Conservation (phyloP, 441 rosid genomes). For the Capsella rubella region DNA sequence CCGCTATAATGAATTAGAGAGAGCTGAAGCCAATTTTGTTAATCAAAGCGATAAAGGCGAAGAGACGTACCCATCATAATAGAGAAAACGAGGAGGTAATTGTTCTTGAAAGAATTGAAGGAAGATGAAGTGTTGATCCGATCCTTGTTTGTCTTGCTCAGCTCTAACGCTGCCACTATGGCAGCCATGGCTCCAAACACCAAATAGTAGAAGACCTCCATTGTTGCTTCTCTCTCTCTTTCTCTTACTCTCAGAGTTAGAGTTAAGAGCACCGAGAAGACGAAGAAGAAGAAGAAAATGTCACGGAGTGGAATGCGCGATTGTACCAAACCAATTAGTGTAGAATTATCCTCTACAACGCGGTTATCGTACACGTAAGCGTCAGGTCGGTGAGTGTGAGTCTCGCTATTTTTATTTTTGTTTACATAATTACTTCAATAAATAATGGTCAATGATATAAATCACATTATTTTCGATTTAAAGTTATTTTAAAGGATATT, state of each 20-base stretch:
- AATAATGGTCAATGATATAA: not conserved
- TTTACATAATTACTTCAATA: not conserved
- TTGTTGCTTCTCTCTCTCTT: conserved; percentile 35
- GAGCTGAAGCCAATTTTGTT: not conserved
- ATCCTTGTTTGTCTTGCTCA: conserved; percentile 72
- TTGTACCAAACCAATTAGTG: conserved; percentile 22
- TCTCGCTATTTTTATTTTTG: not conserved
- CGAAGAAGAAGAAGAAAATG: conserved; percentile 16
- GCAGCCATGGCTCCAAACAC: conserved; percentile 69
- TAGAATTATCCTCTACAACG: conserved; percentile 25
- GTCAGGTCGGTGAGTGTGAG: not conserved
- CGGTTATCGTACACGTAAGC: conserved; percentile 14
- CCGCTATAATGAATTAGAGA: not conserved
- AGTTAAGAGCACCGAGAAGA: conserved; percentile 3
- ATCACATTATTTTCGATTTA: not conserved
- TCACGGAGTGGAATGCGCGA: conserved; percentile 22
- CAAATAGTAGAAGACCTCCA: conserved; percentile 71
- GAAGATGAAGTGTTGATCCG: conserved; percentile 64
- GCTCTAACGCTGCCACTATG: conserved; percentile 63
- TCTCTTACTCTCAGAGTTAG: conserved; percentile 7
- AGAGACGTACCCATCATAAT: conserved; percentile 75
- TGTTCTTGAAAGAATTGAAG: conserved; percentile 78
- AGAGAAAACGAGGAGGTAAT: conserved; percentile 77
- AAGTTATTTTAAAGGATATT: no score
- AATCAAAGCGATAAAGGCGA: not conserved